Percentiles rank a stretch among this genome's conserved stretches.
Conservation (phyloP, 1,139 yeast species). For the Candida smagusa region DNA sequence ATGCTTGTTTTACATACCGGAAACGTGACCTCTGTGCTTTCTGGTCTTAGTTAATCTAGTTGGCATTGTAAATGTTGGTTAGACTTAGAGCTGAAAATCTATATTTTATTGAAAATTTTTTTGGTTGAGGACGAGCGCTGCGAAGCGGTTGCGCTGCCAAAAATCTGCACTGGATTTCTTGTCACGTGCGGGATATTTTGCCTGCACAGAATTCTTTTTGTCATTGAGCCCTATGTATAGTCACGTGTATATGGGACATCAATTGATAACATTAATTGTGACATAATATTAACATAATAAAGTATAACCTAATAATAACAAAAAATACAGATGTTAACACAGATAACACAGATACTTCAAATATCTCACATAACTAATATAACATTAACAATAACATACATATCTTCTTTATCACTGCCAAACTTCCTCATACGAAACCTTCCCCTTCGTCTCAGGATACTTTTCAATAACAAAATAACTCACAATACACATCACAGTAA, state of each 20-base stretch:
- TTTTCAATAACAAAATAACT: constrained; percentile 47
- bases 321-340: too few relatives aligned
- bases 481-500: constrained; percentile 53
- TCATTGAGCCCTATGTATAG: neutral
- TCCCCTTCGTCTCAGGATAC: constrained; percentile 83
- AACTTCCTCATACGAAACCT: constrained; percentile 54
- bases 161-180: neutral
- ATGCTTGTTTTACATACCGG: constrained; percentile 63
- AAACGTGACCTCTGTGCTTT: constrained; percentile 99
- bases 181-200: neutral
- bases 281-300: too few relatives aligned
- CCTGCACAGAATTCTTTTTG: too few relatives aligned
- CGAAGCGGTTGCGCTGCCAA: neutral
- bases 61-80: constrained; percentile 67
- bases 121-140: constrained; percentile 1
- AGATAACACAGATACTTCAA: too few relatives aligned
- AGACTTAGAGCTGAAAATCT: constrained; percentile 13
- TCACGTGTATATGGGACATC: neutral
- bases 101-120: constrained; percentile 10
- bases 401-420: constrained; percentile 39
- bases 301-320: too few relatives aligned
- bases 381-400: too few relatives aligned
- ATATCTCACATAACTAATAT: too few relatives aligned
- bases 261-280: too few relatives aligned
- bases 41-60: constrained; percentile 99